Conservation (phyloP, 768 basidiomycete species). For the Chalciporus piperatus region DNA sequence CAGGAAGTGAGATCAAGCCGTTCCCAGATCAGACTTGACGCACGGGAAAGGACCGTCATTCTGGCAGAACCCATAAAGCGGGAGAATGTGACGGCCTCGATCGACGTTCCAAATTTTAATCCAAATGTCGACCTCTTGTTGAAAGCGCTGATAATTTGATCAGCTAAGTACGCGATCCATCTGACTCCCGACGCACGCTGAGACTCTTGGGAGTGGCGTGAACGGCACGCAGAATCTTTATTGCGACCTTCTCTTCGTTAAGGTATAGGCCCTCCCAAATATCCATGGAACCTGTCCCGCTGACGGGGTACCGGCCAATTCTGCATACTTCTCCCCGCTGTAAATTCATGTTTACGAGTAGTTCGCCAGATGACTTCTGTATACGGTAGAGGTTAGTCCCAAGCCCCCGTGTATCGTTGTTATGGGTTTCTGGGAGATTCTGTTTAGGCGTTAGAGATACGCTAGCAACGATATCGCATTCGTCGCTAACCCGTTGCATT, state of each 20-base stretch:
- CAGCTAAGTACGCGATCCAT: conserved; percentile 1
- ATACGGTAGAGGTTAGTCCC: conserved; percentile 49
- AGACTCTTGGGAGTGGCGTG: conserved; percentile 44
- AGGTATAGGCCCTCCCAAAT: conserved; percentile 57
- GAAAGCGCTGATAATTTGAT: conserved; percentile 41
- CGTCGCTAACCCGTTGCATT: conserved; percentile 44
- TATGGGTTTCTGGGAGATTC: conserved; percentile 20
- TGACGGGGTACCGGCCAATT: conserved; percentile 47
- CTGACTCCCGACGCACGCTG: conserved; percentile 31
- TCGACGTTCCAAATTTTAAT: conserved; percentile 51
- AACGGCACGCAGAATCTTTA: conserved; percentile 54
- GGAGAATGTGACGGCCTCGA: conserved; percentile 49
- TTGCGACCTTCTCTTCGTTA: conserved; percentile 51
- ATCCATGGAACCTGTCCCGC: conserved; percentile 52
- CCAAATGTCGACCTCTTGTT: conserved; percentile 55
- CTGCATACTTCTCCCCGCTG: conserved; percentile 51
- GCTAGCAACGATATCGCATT: neutral
- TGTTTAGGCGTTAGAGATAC: conserved; percentile 11
- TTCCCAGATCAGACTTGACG: conserved; percentile 7
- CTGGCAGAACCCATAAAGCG: conserved; percentile 57
- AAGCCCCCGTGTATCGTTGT: conserved; percentile 39
- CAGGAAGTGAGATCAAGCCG: conserved; percentile 3
- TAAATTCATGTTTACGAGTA: conserved; percentile 51
- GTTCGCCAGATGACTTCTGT: conserved; percentile 42
- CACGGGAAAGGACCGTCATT: conserved; percentile 58